Base-by-base conservation (phyloP, 1,284 basidiomycete species). In the Porodaedalea pini region DNA sequence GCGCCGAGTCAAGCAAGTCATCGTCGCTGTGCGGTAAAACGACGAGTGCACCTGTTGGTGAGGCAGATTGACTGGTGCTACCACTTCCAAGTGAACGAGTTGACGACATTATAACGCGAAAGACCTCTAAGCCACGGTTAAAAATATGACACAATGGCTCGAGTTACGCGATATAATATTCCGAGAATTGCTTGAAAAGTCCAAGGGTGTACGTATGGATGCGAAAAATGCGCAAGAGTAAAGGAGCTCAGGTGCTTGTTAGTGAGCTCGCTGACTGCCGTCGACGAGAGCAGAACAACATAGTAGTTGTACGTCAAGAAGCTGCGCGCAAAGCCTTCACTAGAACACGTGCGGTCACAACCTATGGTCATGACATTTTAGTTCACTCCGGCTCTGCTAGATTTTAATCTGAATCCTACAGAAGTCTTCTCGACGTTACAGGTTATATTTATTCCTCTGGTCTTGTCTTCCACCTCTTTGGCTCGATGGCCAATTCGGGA, bases 21-120 rank as follows among this genome's bases (percentile, higher is more conserved):
- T 43, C 52, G 19, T 58, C 51, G 36, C 40, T 44, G 23, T 21
- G 23, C 2, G 50, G 48, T 8, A 58, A 23, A 2, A 54, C 27
- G 21, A 50, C 45, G 10, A 58, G 51, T 2, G 52, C 51, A 15
- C 45, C 40, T 7, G 31, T 21, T n/a, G 51, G 44, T n/a, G 57
- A 52, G 13, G 51, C 13, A 25, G 51, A 43, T 15, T 41, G 27
- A 23, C 51, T 52, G 17, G 37, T 25, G 17, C 13, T 27, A 11
- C 25, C 23, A n/a, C 45, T 47, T 11, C 23, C 25, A 13, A 47
- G 29, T 6, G 45, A n/a, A n/a, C n/a, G 23, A 8, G 45, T 29
- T 7, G 45, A 31, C 13, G 27, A 6, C 27, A 29, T 47, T 32
- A 32, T 27, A 29, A 13, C 23, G 27, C 21, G 21, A 44, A 13